Conservation (phyloP, 352 stramenopile genomes). For the Pythium diclinum region DNA sequence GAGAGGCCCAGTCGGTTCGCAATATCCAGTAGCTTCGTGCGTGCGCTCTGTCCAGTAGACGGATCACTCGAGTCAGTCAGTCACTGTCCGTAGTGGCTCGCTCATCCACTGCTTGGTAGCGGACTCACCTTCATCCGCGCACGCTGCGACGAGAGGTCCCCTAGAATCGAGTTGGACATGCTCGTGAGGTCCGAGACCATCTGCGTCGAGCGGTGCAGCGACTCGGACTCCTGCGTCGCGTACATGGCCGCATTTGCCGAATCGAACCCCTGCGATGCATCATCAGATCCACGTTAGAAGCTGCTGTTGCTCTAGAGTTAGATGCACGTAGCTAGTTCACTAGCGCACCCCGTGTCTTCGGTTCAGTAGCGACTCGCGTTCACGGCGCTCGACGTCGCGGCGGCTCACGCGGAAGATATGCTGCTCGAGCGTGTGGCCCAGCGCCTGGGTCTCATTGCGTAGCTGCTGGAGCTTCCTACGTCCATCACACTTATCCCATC, state of each 20-base stretch:
- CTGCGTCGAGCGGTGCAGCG: slow-evolving; percentile 66
- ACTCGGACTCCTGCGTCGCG: slow-evolving; percentile 74
- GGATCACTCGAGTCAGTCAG: neutral
- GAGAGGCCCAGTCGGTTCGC: slow-evolving; percentile 82
- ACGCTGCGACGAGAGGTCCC: slow-evolving; percentile 67
- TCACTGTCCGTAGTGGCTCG: neutral
- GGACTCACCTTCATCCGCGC: slow-evolving; percentile 56
- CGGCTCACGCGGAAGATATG: slow-evolving; percentile 71
- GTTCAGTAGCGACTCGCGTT: slow-evolving; percentile 74
- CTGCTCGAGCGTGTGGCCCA: slow-evolving; percentile 71
- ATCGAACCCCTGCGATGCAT: slow-evolving; percentile 46
- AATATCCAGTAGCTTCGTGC: slow-evolving; percentile 79
- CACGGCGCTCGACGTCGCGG: slow-evolving; percentile 60
- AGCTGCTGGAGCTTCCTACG: slow-evolving; percentile 70
- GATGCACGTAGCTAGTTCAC: neutral
- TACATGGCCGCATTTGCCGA: slow-evolving; percentile 70
- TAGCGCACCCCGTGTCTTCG: slow-evolving; percentile 47
- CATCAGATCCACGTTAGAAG: neutral
- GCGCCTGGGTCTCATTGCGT: slow-evolving; percentile 59
- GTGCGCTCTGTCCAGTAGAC: slow-evolving; percentile 40
- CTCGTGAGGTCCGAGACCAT: slow-evolving; percentile 82
- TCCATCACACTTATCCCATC: neutral
- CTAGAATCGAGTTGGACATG: slow-evolving; percentile 68
- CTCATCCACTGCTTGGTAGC: neutral
- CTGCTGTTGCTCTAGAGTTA: neutral